phyloP scores from a whole-genome alignment of 2,329 filamentous ascomycete species.

The Elsinoe batatas region DNA sequence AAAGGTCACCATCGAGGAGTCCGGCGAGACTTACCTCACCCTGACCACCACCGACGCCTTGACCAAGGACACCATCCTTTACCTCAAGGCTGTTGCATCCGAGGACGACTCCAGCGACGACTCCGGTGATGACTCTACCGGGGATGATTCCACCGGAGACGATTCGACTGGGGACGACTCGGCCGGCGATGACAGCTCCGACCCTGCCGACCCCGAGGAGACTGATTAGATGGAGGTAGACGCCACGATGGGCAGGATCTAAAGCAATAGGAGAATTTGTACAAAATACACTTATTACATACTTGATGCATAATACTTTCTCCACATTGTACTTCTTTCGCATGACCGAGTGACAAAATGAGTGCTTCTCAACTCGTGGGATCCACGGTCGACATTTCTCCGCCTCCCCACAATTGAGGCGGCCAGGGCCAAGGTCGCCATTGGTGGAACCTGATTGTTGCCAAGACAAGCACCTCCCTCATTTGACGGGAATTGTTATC shows the following conservation, averaged over 20 bases:
- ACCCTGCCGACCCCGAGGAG: not conserved
- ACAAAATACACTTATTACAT: too few relatives aligned
- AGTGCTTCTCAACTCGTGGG: not conserved
- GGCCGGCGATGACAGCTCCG: not conserved
- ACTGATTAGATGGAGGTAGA: too few relatives aligned
- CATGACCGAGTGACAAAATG: too few relatives aligned
- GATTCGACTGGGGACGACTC: not conserved
- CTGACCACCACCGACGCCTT: not conserved
- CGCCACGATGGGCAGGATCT: too few relatives aligned
- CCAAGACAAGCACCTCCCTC: not conserved
- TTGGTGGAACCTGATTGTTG: slow-evolving; percentile 1
- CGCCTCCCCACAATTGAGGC: not conserved
- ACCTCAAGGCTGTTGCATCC: not conserved
- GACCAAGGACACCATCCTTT: not conserved
- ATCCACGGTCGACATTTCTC: slow-evolving; percentile 8
- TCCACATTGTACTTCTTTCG: too few relatives aligned
- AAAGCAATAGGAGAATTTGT: too few relatives aligned
- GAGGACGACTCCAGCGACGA: not conserved
- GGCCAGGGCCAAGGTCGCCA: not conserved
- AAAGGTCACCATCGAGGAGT: not conserved
- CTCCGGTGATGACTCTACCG: not conserved
- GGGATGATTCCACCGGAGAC: not conserved
- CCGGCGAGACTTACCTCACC: not conserved
- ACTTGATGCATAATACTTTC: too few relatives aligned
- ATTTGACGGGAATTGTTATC: too few relatives aligned